Evolutionary conservation across 805 yeast genomes (phyloP).

Genomic region (Cephaloascus fragrans): DNA sequence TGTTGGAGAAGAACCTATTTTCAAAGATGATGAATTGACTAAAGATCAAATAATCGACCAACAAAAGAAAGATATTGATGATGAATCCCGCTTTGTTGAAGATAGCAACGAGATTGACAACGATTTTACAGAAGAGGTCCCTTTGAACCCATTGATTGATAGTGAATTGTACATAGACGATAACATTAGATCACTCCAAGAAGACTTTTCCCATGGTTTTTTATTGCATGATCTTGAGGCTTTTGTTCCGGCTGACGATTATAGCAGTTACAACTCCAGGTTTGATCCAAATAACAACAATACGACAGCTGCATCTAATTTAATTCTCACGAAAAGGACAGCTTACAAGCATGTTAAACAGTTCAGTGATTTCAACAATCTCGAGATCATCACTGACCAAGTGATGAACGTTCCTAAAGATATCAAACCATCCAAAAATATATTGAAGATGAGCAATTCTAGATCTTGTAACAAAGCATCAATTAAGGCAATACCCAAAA

Average conservation of each 20-base stretch:
- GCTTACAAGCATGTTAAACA: constrained; percentile 21
- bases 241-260: constrained; percentile 6
- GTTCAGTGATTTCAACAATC: constrained; percentile 19
- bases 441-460: not conserved
- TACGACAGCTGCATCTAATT: not conserved
- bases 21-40: constrained; percentile 31
- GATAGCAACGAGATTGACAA: not conserved
- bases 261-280: not conserved
- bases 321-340: too few species aligned
- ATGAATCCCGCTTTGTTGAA: constrained; percentile 1
- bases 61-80: constrained; percentile 17
- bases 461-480: constrained; percentile 7
- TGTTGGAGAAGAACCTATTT: constrained; percentile 14
- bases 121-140: not conserved
- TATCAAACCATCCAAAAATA: not conserved
- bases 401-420: constrained; percentile 16
- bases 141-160: not conserved
- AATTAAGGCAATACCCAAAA: constrained; percentile 1
- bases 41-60: constrained; percentile 29
- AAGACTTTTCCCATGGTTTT: constrained; percentile 11
- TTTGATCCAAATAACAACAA: not conserved
- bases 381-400: constrained; percentile 19
- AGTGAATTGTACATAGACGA: constrained; percentile 21
- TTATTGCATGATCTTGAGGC: not conserved
- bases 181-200: constrained; percentile 16